Conservation (phyloP, 305 asterid genomes). For the Fraxinus dipetala region DNA sequence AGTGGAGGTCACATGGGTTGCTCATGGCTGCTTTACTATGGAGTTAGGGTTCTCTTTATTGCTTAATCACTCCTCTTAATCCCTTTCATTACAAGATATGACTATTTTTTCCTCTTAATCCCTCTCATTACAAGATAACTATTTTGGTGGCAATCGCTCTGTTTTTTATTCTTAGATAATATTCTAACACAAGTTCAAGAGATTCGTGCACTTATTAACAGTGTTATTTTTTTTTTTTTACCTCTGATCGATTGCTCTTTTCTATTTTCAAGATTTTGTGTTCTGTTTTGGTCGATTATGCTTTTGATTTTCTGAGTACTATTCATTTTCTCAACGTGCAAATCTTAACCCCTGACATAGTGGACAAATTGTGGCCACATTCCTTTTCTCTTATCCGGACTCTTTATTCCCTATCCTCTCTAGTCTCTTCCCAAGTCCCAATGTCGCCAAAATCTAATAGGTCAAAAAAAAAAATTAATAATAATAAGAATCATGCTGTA, state of each 20-base stretch:
- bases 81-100: too few species aligned
- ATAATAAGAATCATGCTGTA: too few species aligned
- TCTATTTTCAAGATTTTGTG: too few species aligned
- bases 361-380: slow-evolving; percentile 59
- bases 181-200: neutral
- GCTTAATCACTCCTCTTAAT: neutral
- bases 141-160: neutral
- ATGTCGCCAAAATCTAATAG: slow-evolving; percentile 26
- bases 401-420: slow-evolving; percentile 26
- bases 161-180: neutral
- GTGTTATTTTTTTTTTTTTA: too few species aligned
- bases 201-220: neutral
- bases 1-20: slow-evolving; percentile 46
- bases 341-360: slow-evolving; percentile 13
- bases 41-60: slow-evolving; percentile 11
- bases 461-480: too few species aligned
- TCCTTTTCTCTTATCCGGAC: slow-evolving; percentile 40
- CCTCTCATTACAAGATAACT: too few species aligned
- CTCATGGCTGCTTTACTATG: slow-evolving; percentile 33
- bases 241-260: too few species aligned
- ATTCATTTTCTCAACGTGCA: neutral
- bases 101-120: neutral
- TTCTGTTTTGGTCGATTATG: neutral
- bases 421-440: slow-evolving; percentile 38
- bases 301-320: neutral